These are phyloP conservation scores for Acanthamoeba healyi DNA, from an alignment of 208 protist genomes.

Conservation along the genomic window DNA sequence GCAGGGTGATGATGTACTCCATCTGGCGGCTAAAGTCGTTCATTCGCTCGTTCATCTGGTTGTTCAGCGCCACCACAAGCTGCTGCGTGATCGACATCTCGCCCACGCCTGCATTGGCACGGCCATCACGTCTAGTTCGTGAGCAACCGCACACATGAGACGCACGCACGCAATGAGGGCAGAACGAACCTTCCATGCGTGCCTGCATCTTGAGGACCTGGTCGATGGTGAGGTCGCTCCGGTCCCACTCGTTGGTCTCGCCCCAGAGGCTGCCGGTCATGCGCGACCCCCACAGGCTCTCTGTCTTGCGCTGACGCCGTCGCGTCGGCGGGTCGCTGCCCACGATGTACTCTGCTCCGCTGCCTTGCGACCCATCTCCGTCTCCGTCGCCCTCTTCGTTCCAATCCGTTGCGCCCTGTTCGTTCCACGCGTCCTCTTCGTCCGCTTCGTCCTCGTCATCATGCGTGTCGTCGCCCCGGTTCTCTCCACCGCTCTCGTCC, in stretches of 20 bases:
- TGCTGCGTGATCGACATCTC: constrained; percentile 72
- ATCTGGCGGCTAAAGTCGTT: constrained; percentile 59
- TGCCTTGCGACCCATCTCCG: not conserved
- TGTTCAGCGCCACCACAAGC: constrained; percentile 55
- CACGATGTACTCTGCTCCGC: not conserved
- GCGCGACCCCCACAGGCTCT: constrained; percentile 27
- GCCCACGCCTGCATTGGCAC: no score
- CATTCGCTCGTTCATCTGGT: constrained; percentile 65
- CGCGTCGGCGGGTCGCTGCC: no score
- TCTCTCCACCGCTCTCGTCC: no score
- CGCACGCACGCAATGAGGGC: no score
- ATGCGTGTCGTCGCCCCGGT: no score
- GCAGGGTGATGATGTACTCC: constrained; percentile 49
- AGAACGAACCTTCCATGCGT: constrained; percentile 17
- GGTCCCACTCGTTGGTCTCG: constrained; percentile 7
- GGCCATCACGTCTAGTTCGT: no score
- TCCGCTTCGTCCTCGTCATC: not conserved
- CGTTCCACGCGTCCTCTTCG: not conserved
- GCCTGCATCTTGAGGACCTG: constrained; percentile 25
- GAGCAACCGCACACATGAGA: no score
- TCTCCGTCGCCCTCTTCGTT: not conserved
- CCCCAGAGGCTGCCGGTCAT: constrained; percentile 22
- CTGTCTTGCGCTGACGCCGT: not conserved
- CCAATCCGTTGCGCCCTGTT: not conserved
- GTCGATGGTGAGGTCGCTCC: constrained; percentile 30